Conservation (phyloP, 176 grass and related monocot genomes). For the Guadua angustifolia region DNA sequence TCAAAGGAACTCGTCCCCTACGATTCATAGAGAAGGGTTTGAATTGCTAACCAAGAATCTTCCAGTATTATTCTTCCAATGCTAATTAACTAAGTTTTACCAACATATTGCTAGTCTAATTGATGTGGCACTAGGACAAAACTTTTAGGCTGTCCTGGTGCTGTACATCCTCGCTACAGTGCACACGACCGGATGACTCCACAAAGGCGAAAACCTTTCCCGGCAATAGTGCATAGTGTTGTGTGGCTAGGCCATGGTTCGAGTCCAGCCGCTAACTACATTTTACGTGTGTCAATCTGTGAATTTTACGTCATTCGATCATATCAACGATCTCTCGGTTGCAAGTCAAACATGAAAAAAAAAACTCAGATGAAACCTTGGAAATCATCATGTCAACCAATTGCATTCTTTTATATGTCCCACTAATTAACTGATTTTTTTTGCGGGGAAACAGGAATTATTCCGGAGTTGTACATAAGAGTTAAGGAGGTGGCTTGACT, state of each 20-base stretch:
- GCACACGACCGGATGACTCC: too few relatives aligned
- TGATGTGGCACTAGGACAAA: neutral
- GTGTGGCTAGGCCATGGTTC: neutral
- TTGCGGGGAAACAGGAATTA: neutral
- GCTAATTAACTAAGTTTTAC: neutral
- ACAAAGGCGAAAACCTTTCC: too few relatives aligned
- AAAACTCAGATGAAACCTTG: too few relatives aligned
- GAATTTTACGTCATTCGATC: too few relatives aligned
- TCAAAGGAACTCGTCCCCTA: neutral
- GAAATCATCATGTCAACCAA: neutral
- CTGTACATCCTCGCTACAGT: too few relatives aligned
- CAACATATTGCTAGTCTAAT: neutral
- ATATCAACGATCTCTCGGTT: neutral
- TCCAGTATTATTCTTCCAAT: neutral
- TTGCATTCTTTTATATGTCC: neutral
- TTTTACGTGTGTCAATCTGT: neutral
- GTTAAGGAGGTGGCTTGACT: slow-evolving; percentile 1
- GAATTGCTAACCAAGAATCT: slow-evolving; percentile 44
- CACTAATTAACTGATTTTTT: neutral
- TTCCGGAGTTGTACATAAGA: neutral
- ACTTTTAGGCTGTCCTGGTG: too few relatives aligned
- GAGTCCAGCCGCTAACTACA: neutral
- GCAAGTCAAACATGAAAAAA: too few relatives aligned
- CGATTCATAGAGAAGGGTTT: slow-evolving; percentile 36
- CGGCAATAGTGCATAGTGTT: too few relatives aligned